Conservation (phyloP, 352 stramenopile genomes). For the Plasmopara halstedii region DNA sequence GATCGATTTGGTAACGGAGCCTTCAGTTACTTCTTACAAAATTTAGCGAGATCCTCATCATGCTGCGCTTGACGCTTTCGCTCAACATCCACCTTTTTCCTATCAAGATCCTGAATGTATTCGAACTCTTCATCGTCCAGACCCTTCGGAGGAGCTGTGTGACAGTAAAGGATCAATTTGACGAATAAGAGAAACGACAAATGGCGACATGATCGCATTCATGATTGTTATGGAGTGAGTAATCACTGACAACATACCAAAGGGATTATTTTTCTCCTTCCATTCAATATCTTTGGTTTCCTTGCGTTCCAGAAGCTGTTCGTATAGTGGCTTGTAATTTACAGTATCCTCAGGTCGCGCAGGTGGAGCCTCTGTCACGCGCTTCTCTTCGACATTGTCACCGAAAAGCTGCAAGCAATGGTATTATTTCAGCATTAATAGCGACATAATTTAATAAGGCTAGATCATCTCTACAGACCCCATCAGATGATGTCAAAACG, state of each 20-base stretch:
- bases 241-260: conserved; percentile 50
- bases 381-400: conserved; percentile 79
- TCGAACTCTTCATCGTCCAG: conserved; percentile 80
- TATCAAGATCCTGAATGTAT: conserved; percentile 71
- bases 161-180: background rate
- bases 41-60: conserved; percentile 64
- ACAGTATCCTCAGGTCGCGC: conserved; percentile 27
- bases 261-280: conserved; percentile 87
- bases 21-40: conserved; percentile 29
- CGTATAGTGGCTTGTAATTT: conserved; percentile 71
- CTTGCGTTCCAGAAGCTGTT: conserved; percentile 69
- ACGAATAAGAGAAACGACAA: background rate
- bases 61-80: conserved; percentile 55
- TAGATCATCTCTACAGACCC: conserved; percentile 27
- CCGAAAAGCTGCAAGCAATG: conserved; percentile 63
- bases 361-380: conserved; percentile 58
- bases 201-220: background rate
- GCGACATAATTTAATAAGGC: background rate
- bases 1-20: background rate
- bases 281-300: conserved; percentile 81
- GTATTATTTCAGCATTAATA: background rate
- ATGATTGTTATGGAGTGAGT: background rate
- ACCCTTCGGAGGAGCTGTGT: conserved; percentile 70
- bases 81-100: conserved; percentile 37
- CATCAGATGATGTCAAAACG: conserved; percentile 78